These are phyloP conservation scores for Nemania abortiva DNA, from an alignment of 2,329 filamentous ascomycete species.

Conservation along the genomic window DNA sequence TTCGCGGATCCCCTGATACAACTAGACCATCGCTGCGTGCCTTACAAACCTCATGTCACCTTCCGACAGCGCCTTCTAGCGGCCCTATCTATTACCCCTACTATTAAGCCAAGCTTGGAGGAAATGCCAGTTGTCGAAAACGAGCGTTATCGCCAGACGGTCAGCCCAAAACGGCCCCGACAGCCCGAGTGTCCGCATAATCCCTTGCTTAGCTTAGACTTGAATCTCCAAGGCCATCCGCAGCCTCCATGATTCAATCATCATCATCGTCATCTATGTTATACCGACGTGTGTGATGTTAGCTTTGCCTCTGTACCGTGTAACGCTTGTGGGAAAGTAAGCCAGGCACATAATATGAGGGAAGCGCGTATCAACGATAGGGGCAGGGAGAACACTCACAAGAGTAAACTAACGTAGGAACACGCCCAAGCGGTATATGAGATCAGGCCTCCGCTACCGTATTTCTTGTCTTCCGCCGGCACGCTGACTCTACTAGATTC, in stretches of 20 bases:
- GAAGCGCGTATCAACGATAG: too few species aligned
- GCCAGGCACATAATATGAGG: too few species aligned
- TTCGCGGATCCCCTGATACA: background rate
- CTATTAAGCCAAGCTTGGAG: background rate
- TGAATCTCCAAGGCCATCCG: background rate
- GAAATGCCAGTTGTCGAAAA: background rate
- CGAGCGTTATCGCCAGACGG: background rate
- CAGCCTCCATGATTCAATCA: background rate
- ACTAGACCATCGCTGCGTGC: constrained; percentile 10
- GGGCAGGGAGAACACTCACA: too few species aligned
- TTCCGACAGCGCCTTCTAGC: constrained; percentile 13
- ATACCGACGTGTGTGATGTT: background rate
- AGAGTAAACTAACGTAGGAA: too few species aligned
- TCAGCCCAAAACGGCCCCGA: background rate
- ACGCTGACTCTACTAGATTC: too few species aligned
- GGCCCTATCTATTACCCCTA: constrained; percentile 10
- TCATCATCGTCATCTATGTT: too few species aligned
- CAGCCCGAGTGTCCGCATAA: background rate
- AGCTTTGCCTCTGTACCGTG: too few species aligned
- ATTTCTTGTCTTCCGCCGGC: too few species aligned
- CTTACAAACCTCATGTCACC: constrained; percentile 8
- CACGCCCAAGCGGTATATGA: too few species aligned
- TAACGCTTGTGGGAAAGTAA: too few species aligned
- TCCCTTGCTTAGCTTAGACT: background rate
- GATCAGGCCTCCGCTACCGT: too few species aligned